Conservation (phyloP, 805 yeast genomes). For the Candida coquimbonensis region DNA sequence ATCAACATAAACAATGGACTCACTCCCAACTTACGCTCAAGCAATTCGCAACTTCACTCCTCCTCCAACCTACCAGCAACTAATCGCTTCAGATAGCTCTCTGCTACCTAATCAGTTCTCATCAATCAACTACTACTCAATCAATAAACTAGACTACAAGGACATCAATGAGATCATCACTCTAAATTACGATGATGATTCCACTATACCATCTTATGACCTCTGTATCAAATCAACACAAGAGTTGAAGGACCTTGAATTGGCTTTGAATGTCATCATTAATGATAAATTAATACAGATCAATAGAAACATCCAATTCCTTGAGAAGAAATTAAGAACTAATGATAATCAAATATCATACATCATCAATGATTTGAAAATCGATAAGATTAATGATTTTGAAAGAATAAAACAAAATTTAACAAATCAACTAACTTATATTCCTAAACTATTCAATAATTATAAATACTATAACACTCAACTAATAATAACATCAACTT, state of each 20-base stretch:
- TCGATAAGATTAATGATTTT: conserved; percentile 14
- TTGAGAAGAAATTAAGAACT: conserved; percentile 15
- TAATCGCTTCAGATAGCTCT: conserved; percentile 7
- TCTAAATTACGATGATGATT: conserved; percentile 7
- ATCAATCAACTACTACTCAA: conserved; percentile 7
- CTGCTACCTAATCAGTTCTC: conserved; percentile 12
- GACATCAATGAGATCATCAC: conserved; percentile 5
- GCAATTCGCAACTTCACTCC: conserved; percentile 10
- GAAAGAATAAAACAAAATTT: conserved; percentile 11
- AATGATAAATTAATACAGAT: conserved; percentile 18
- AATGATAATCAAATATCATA: conserved; percentile 10
- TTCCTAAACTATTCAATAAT: conserved; percentile 7
- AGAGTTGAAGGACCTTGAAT: conserved; percentile 11
- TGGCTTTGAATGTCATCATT: conserved; percentile 8
- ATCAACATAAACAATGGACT: not conserved
- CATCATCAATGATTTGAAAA: conserved; percentile 15
- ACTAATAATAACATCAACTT: not conserved
- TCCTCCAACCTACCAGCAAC: conserved; percentile 19
- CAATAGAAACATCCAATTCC: conserved; percentile 13
- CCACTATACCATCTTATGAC: not conserved
- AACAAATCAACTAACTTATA: conserved; percentile 2
- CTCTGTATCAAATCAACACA: not conserved
- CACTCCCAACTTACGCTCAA: conserved; percentile 17
- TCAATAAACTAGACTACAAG: not conserved
- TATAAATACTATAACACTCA: not conserved